Evolutionary conservation across 768 basidiomycete species (phyloP), one percentile per base, ranked within the genome.

Genomic region (Agrocybe praecox): DNA sequence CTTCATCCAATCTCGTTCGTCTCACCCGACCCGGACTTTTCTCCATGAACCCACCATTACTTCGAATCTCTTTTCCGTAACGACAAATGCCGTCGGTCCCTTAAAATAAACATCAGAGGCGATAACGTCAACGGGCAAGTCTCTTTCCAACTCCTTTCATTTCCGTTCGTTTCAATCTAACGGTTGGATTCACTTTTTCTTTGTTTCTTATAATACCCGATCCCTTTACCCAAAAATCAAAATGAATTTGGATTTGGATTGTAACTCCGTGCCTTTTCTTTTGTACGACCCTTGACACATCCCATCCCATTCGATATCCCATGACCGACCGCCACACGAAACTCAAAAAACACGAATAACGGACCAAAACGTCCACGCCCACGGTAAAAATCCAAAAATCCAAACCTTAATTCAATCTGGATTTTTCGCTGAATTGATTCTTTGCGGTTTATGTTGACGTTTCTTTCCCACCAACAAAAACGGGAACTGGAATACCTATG

Each of bases 101-200:
- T 40, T n/a, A n/a, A n/a, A n/a, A n/a, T n/a, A n/a, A n/a, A n/a
- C n/a, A n/a, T 5, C n/a, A 94, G 96, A 62, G 97, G 97, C 14
- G 96, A 99, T 74, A 98, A 96, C 65, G 88, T 99, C 45, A 98
- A 99, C 64, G 94, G 95, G 85, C 88, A 70, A 58, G 82, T 65
- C 14, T 24, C 54, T 42, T 15, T 45, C 26, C 26, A 40, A n/a
- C 36, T n/a, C n/a, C 21, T 42, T 57, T 46, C 36, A 34, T 56
- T 33, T 52, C 46, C 53, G 36, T 50, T 53, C 34, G n/a, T n/a
- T 17, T 47, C 32, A 32, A 40, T 42, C 32, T 44, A 24, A 33
- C 33, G 26, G n/a, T 12, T 40, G 17, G 8, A 8, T 34, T 7
- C 7, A 58, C 34, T 32, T 45, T 36, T 53, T 49, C 46, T 60